Base-by-base conservation (phyloP, 1,284 basidiomycete genomes). In the Ustilago nuda region DNA sequence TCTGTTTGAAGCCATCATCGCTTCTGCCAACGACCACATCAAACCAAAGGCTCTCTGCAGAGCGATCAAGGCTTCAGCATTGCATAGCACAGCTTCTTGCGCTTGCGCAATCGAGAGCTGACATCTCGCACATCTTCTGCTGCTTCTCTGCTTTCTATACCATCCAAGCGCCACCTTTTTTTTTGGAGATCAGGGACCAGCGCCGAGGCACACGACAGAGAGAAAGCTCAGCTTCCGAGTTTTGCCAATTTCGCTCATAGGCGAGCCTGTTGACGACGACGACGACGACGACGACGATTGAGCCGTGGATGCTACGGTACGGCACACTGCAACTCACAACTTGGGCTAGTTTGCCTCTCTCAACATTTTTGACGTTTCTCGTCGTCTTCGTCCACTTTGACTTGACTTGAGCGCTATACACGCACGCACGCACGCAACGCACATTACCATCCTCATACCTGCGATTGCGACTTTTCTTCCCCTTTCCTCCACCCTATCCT, bases 51-150 rank as follows among this genome's bases (percentile, higher is more conserved):
- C 17, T 17, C 17, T 41, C 39, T 41, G 7, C 7, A 15, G 13
- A 41, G 39, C 39, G 39, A 11, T 11, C 39, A 12, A 17, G 39
- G 39, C 39, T 41, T 37, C 15, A 45, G 0, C 30, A 32, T 37
- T 37, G 52, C 35, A 54, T 19, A n/a, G 52, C 33, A 37, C 4
- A 54, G 33, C 33, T 7, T 48, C 23, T 48, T 7, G 8, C 30
- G 60, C 60, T 61, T 61, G 60, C 60, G 46, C 52, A 52, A 61
- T 61, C 35, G 52, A 23, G 32, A 23, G 43, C 9, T 23, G 13
- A 17, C 19, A 54, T 59, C 15, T 59, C 48, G 57, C 48, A 48
- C n/a, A 7, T 23, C 8, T 19, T 23, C 19, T 48, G 45, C 45
- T 48, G 45, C 45, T 48, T 23, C 19, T 48, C n/a, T 45, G 41